A percentile compares a stretch with the other conserved stretches of the same genome.
Conservation (phyloP, 306 rosid genomes). For the Styphnolobium japonicum region DNA sequence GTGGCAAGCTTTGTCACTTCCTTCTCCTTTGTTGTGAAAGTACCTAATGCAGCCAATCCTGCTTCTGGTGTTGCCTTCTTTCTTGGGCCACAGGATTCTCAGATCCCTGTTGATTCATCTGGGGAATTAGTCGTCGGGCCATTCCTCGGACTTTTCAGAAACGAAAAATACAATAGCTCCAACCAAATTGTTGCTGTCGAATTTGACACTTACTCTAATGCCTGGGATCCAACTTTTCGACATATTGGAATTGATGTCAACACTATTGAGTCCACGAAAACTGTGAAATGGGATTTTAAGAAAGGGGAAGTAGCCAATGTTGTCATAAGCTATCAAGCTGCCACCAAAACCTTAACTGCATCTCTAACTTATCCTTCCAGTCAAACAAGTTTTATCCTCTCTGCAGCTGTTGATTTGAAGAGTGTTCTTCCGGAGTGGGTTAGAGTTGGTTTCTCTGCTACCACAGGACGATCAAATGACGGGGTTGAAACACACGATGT, state of each 20-base stretch:
- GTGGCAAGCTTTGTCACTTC: neutral
- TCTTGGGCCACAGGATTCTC: neutral
- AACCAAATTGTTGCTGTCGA: neutral
- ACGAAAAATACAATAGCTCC: neutral
- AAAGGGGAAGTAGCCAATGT: neutral
- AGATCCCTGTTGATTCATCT: neutral
- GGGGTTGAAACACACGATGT: neutral
- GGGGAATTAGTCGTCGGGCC: too few species aligned
- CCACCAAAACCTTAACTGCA: neutral
- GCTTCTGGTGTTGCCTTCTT: neutral
- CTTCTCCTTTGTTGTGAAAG: neutral
- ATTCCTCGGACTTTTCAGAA: neutral
- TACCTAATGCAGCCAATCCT: neutral
- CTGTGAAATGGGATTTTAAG: neutral
- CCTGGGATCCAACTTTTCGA: neutral
- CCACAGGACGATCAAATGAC: neutral
- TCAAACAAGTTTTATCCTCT: neutral
- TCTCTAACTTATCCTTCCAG: neutral
- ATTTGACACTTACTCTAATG: neutral
- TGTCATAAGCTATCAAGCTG: neutral
- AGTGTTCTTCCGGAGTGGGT: neutral
- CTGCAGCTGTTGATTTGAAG: neutral
- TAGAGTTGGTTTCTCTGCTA: neutral
- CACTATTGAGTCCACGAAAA: neutral
- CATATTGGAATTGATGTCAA: constrained; percentile 1